Base-by-base conservation (phyloP, 2,329 filamentous ascomycete species). In the Arthrobotrys sphaeroides region DNA sequence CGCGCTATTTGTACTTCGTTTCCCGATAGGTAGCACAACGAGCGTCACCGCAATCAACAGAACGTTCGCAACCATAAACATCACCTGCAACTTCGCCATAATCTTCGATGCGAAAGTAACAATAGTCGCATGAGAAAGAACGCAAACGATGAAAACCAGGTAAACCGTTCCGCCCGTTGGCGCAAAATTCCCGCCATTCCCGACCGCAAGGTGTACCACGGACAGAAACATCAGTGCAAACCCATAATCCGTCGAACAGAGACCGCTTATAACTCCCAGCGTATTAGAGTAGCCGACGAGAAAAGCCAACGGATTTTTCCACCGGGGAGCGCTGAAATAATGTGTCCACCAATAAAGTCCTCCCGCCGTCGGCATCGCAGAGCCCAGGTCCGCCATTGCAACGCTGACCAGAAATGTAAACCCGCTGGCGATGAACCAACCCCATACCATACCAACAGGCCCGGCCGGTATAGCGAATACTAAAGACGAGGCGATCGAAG, bases 321-420 rank as follows among this genome's bases (percentile, higher is more conserved):
- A 86, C 42, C 84, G 85, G 1, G 85, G 85, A 1, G 84, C 85
- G 9, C 86, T 84, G 79, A 88, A 88, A 80, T 87, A 87, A 78
- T 89, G 87, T 5, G 87, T 88, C 86, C 86, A 85, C 81, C 83
- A 89, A 79, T 88, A 88, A 1, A 89, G 81, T 0, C 87, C 87
- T 7, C 88, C 87, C 26, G 36, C 67, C 42, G 45, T 61, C n/a
- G 42, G 53, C 47, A 47, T 64, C 1, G 82, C 81, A 33, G 65
- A 79, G 6, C 80, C 81, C 10, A 82, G 61, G 73, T 84, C 81
- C 77, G 85, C 85, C 85, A 89, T 88, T 20, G 88, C 87, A 45
- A 89, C 82, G 1, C 87, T 87, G 60, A 89, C 87, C 31, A 88
- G 80, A 76, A 89, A 87, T 74, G 89, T 88, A 77, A 87, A 86